Percentiles rank a stretch among this genome's conserved stretches.
These are phyloP conservation scores for Plasmodium reichenowi DNA, from an alignment of 169 alveolate species.

Conservation along the genomic window DNA sequence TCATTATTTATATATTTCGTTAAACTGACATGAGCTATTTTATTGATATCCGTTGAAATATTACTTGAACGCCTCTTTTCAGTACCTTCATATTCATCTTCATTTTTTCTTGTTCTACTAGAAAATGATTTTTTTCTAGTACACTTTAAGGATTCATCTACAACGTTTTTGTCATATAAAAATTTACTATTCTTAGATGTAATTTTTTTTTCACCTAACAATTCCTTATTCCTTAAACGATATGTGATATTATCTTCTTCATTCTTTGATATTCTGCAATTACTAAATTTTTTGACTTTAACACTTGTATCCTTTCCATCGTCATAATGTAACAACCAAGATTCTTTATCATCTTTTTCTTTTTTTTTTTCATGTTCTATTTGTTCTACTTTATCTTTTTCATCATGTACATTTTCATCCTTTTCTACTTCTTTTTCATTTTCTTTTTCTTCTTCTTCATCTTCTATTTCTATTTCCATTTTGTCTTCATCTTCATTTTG, in stretches of 20 bases:
- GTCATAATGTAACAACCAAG: too few relatives aligned
- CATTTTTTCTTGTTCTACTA: constrained; percentile 21
- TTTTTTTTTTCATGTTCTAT: too few relatives aligned
- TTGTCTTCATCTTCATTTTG: neutral
- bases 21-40: neutral
- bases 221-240: neutral
- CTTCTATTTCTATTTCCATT: neutral
- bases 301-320: too few relatives aligned
- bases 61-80: neutral
- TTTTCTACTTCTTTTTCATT: neutral
- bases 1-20: neutral
- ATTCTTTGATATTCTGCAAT: constrained; percentile 22
- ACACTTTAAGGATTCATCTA: constrained; percentile 17
- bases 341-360: too few relatives aligned
- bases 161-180: neutral
- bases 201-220: constrained; percentile 17
- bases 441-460: neutral
- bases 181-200: constrained; percentile 2
- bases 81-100: constrained; percentile 1
- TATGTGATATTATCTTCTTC: neutral
- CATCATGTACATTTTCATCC: neutral
- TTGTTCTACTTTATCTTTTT: too few relatives aligned
- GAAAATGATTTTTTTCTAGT: constrained; percentile 30
- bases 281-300: constrained; percentile 12
- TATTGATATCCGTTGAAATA: neutral